Percentiles rank a stretch among this genome's conserved stretches.
These are phyloP conservation scores for Jamesozyma jinghongensis DNA, from an alignment of 805 yeast species.

Conservation along the genomic window DNA sequence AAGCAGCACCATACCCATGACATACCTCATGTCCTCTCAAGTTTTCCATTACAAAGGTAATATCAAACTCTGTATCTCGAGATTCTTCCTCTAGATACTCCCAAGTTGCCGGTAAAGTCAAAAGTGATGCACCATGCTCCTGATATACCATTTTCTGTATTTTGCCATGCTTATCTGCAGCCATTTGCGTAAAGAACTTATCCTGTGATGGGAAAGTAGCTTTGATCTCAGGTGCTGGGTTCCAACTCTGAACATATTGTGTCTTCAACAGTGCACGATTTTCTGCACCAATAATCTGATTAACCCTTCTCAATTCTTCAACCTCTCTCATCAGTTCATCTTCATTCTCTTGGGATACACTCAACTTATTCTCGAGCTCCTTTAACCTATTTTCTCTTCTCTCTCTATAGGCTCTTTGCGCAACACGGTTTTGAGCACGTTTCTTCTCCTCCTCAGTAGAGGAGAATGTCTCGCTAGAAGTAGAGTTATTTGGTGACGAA, in stretches of 20 bases:
- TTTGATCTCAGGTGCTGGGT: too few relatives aligned
- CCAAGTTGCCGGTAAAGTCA: slow-evolving; percentile 78
- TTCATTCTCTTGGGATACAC: slow-evolving; percentile 48
- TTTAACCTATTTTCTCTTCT: slow-evolving; percentile 65
- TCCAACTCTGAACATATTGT: slow-evolving; percentile 4
- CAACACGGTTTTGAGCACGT: slow-evolving; percentile 76
- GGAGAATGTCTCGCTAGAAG: too few relatives aligned
- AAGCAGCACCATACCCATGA: slow-evolving; percentile 58
- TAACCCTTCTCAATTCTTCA: slow-evolving; percentile 44
- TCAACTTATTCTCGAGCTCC: slow-evolving; percentile 53
- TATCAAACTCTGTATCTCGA: slow-evolving; percentile 36
- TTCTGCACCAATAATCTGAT: slow-evolving; percentile 49
- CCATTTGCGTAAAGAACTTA: slow-evolving; percentile 12
- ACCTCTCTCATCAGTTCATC: slow-evolving; percentile 38
- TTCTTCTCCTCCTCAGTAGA: slow-evolving; percentile 38
- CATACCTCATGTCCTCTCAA: slow-evolving; percentile 62
- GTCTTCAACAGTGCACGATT: slow-evolving; percentile 43
- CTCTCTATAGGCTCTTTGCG: slow-evolving; percentile 80
- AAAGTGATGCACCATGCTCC: slow-evolving; percentile 37
- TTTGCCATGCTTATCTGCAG: background rate
- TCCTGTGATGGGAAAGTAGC: slow-evolving; percentile 24
- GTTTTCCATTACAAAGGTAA: slow-evolving; percentile 46
- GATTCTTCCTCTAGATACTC: slow-evolving; percentile 52
- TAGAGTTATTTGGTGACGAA: too few relatives aligned
- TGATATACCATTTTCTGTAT: slow-evolving; percentile 8